Base-by-base conservation (phyloP, 129 eudicot species). In the Escallonia rubra region DNA sequence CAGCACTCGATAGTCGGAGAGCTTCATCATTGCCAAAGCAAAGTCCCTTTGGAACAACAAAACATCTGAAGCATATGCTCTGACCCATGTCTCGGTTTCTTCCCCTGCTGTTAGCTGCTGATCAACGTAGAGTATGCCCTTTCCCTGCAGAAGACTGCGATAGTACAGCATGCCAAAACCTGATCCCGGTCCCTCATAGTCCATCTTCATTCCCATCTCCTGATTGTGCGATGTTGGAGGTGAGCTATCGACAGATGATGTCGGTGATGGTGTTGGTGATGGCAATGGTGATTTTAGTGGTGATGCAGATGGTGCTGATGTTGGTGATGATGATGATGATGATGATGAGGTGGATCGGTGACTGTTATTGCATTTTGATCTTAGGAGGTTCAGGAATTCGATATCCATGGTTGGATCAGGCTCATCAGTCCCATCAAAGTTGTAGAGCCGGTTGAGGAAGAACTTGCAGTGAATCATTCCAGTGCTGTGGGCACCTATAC, bases 51-150 rank as follows among this genome's bases (percentile, higher is more conserved):
- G 81, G 71, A 90, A 90, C 71, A 87, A 71, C 13, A 79, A 67
- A 56, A 64, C 71, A 69, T 87, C 89, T 0, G 95, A 80, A 23
- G 92, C 89, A 52, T 90, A 90, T 13, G 82, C 89, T 67, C 77
- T 71, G 39, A 90, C 95, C 89, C 91, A 87, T 34, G 62, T 71
- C 60, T 70, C 61, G 16, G 95, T 87, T 64, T 80, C 82, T 51
- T 87, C 87, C 10, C 89, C 85, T 56, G 85, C 77, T 44, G 89
- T 87, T 67, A 90, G 67, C 83, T 90, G 97, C 76, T 90, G 95
- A 74, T 90, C 97, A 46, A 82, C 91, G 63, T 77, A 87, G 63
- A 90, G 84, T 14, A 89, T 56, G 49, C 96, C 96, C 67, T 70
- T 81, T 23, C 82, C 80, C 74, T 83, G 87, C 56, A 86, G 68